These are phyloP conservation scores for Xylaria flabelliformis DNA, from an alignment of 495 filamentous ascomycete genomes.

Conservation along the genomic window DNA sequence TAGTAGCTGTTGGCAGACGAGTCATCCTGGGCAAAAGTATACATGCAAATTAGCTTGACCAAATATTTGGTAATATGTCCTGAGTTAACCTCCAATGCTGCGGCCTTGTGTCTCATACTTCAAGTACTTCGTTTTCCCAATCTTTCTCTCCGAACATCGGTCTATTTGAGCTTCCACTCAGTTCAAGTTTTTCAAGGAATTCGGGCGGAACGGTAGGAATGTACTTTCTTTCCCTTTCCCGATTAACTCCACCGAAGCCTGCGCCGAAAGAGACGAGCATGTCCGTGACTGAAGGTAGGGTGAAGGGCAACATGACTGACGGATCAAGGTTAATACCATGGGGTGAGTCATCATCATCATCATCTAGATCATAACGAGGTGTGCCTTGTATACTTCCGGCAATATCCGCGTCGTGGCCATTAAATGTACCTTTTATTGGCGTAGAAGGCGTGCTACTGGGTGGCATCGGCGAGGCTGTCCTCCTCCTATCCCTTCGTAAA, in stretches of 20 bases:
- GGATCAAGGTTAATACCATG: slow-evolving; percentile 83
- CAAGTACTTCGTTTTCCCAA: slow-evolving; percentile 58
- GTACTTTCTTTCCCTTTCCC: slow-evolving; percentile 91
- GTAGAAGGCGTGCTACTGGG: slow-evolving; percentile 48
- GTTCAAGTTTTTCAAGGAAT: slow-evolving; percentile 88
- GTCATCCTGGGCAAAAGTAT: neutral
- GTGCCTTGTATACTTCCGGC: slow-evolving; percentile 40
- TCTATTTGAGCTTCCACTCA: slow-evolving; percentile 46
- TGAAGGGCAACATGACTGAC: slow-evolving; percentile 91
- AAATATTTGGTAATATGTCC: slow-evolving; percentile 6
- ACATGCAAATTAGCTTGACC: neutral
- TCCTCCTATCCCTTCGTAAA: slow-evolving; percentile 60
- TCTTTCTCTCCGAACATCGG: slow-evolving; percentile 55
- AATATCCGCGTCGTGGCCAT: slow-evolving; percentile 43
- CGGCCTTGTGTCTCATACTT: slow-evolving; percentile 21
- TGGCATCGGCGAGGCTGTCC: slow-evolving; percentile 44
- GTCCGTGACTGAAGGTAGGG: slow-evolving; percentile 91
- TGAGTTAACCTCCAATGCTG: slow-evolving; percentile 29
- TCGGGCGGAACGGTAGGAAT: slow-evolving; percentile 96
- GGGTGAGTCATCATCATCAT: slow-evolving; percentile 67
- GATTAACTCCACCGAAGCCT: slow-evolving; percentile 90
- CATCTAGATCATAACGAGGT: slow-evolving; percentile 47
- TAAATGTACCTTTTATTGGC: slow-evolving; percentile 44
- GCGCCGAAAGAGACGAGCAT: slow-evolving; percentile 96
- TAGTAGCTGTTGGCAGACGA: slow-evolving; percentile 2